These are phyloP conservation scores for Boechera stricta DNA, from an alignment of 345 rosid species.

Conservation along the genomic window DNA sequence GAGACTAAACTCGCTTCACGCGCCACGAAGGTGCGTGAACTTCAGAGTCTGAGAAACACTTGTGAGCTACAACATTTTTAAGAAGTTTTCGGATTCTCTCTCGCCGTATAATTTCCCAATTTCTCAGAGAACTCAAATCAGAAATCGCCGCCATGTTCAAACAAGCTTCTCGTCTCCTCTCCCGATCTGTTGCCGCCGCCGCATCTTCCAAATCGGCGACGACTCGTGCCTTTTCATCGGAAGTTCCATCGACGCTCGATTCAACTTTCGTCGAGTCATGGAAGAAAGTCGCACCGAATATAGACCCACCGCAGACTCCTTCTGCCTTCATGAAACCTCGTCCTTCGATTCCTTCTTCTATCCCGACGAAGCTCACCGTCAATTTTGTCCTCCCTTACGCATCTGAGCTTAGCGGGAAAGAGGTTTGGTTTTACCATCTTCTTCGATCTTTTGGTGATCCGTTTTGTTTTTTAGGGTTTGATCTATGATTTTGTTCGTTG, in stretches of 20 bases:
- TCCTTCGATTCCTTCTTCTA: constrained; percentile 60
- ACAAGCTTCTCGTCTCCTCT: constrained; percentile 58
- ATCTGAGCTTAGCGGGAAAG: constrained; percentile 59
- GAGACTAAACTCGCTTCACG: background rate
- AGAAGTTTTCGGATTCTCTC: constrained; percentile 11
- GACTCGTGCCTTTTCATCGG: constrained; percentile 58
- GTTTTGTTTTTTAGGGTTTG: constrained; percentile 20
- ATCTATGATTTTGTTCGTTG: background rate
- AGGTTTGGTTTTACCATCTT: constrained; percentile 50
- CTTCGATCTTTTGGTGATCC: background rate
- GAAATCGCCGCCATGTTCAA: constrained; percentile 52
- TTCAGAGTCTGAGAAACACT: constrained; percentile 23
- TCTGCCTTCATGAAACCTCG: constrained; percentile 70
- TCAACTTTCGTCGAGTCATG: constrained; percentile 62
- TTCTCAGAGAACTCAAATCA: background rate
- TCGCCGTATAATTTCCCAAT: constrained; percentile 10
- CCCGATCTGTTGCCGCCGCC: constrained; percentile 50
- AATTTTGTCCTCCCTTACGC: constrained; percentile 83
- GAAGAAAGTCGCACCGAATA: constrained; percentile 72
- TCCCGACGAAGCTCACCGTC: constrained; percentile 84
- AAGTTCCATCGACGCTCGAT: constrained; percentile 60
- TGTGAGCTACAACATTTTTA: constrained; percentile 18
- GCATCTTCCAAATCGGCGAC: constrained; percentile 41
- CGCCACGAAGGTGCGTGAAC: background rate
- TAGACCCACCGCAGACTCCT: constrained; percentile 86